phyloP scores from a whole-genome alignment of 805 yeast genomes.

The Saccharomycopsis olivae region DNA sequence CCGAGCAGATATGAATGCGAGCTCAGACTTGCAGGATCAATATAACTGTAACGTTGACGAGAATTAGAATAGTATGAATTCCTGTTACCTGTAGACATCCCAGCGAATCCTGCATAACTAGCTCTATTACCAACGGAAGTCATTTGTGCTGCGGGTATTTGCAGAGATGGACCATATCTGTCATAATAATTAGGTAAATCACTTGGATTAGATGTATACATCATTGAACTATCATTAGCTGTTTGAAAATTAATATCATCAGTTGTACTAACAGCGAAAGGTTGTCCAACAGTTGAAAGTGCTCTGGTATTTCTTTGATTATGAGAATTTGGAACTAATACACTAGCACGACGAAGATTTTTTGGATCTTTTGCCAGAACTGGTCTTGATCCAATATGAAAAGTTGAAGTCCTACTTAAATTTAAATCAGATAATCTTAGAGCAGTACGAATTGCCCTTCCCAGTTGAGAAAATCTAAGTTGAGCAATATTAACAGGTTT shows the following conservation, averaged over 20 bases:
- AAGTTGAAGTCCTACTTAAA: neutral
- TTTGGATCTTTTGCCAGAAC: slow-evolving; percentile 2
- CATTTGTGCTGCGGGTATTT: neutral
- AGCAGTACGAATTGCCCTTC: slow-evolving; percentile 11
- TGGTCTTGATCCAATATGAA: neutral
- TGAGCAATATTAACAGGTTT: slow-evolving; percentile 13
- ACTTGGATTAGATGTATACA: neutral
- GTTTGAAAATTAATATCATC: neutral
- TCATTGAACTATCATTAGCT: slow-evolving; percentile 1
- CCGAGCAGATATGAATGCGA: slow-evolving; percentile 2
- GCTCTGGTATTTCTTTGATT: slow-evolving; percentile 6
- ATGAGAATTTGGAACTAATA: slow-evolving; percentile 15
- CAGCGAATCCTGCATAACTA: neutral
- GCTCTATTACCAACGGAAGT: slow-evolving; percentile 4
- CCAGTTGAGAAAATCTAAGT: slow-evolving; percentile 11
- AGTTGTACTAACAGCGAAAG: no score
- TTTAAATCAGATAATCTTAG: slow-evolving; percentile 10
- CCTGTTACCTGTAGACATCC: slow-evolving; percentile 8
- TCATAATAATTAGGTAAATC: slow-evolving; percentile 10
- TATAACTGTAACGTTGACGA: slow-evolving; percentile 4
- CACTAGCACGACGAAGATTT: slow-evolving; percentile 12
- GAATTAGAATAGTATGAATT: slow-evolving; percentile 4
- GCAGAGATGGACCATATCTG: slow-evolving; percentile 10
- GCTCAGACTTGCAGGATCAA: slow-evolving; percentile 1
- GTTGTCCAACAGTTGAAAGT: no score